Conservation (phyloP, 352 stramenopile genomes). For the Globisporangium spinosum region DNA sequence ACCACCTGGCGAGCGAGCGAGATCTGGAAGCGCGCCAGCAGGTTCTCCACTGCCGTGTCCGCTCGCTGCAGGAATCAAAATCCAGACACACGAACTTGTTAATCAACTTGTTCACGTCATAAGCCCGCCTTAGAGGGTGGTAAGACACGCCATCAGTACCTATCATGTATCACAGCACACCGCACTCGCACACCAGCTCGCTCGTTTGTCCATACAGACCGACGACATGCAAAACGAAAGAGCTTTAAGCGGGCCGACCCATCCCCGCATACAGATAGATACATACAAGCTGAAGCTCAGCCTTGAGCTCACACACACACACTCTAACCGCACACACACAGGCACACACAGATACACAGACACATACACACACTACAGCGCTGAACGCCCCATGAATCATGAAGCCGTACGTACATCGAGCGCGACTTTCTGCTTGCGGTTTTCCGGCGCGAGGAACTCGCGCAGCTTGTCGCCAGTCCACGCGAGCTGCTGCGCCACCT, state of each 20-base stretch:
- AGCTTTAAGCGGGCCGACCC: neutral
- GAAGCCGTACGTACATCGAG: conserved; percentile 14
- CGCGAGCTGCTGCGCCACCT: conserved; percentile 45
- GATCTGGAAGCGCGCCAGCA: conserved; percentile 60
- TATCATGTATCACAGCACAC: neutral
- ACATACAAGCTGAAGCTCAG: neutral
- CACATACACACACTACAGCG: neutral
- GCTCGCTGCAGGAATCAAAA: conserved; percentile 28
- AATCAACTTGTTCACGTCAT: neutral
- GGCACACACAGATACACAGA: neutral
- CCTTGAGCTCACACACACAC: neutral
- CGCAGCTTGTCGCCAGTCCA: conserved; percentile 52
- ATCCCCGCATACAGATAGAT: neutral
- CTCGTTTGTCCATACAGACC: neutral
- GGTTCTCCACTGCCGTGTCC: conserved; percentile 55
- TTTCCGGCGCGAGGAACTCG: conserved; percentile 53
- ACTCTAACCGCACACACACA: neutral
- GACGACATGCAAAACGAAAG: neutral
- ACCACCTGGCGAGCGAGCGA: conserved; percentile 37
- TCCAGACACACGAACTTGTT: neutral
- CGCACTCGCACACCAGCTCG: neutral
- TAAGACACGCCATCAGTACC: neutral
- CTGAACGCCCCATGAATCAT: neutral
- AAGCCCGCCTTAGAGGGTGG: neutral
- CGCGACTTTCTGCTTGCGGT: conserved; percentile 32